Percentiles rank a stretch among this genome's conserved stretches.
Conservation (phyloP, 225 moss, liverwort and hornwort genomes). For the Ulota crispa region DNA sequence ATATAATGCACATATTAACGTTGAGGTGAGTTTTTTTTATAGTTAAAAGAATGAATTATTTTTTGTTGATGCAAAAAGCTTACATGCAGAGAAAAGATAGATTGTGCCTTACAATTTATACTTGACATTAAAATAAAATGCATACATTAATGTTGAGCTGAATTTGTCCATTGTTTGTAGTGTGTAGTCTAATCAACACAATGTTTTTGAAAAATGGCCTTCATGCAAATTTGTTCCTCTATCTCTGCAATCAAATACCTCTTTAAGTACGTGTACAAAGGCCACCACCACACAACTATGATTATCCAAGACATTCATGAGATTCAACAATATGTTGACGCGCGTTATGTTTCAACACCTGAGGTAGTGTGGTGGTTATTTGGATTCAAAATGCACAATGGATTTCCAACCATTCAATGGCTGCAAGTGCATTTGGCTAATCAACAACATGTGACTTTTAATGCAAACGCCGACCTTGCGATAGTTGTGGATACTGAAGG, state of each 20-base stretch:
- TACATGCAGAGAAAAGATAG: too few species aligned
- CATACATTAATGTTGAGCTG: too few species aligned
- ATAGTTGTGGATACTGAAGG: not conserved
- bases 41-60: too few species aligned
- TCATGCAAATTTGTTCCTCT: not conserved
- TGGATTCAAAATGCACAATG: not conserved
- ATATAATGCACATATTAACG: not conserved
- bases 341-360: not conserved
- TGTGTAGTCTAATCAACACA: too few species aligned
- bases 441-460: not conserved
- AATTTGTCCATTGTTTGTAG: too few species aligned
- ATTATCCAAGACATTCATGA: not conserved
- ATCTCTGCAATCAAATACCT: not conserved
- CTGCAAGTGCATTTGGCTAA: not conserved
- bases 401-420: not conserved
- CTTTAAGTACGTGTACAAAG: not conserved
- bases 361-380: not conserved
- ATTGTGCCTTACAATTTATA: too few species aligned
- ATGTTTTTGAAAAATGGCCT: too few species aligned
- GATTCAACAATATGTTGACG: not conserved
- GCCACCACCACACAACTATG: not conserved
- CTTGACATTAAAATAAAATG: too few species aligned
- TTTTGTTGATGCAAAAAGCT: too few species aligned
- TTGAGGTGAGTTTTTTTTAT: not conserved
- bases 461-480: not conserved